These are phyloP conservation scores for Boechera divaricarpa DNA, from an alignment of 345 rosid species.

Conservation along the genomic window DNA sequence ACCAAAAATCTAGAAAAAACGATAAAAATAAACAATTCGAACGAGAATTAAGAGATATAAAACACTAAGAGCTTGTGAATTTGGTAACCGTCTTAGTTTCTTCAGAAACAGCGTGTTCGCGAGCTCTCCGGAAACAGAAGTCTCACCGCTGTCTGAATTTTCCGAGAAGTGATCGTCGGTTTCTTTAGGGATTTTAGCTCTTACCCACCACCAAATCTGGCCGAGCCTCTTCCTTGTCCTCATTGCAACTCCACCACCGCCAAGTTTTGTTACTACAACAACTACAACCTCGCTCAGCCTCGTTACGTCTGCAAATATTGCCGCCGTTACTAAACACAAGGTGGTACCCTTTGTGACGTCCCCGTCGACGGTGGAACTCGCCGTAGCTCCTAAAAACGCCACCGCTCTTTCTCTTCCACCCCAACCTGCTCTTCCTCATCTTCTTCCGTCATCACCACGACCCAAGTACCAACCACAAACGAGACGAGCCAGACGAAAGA, in stretches of 20 bases:
- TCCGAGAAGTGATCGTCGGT: no score
- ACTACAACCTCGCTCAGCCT: constrained; percentile 94
- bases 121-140: no score
- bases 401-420: constrained; percentile 47
- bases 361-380: constrained; percentile 93
- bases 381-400: constrained; percentile 53
- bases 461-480: constrained; percentile 35
- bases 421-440: constrained; percentile 53
- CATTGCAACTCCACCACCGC: constrained; percentile 88
- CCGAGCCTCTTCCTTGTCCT: constrained; percentile 86
- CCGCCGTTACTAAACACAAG: constrained; percentile 98
- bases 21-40: no score
- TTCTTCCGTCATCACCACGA: constrained; percentile 34
- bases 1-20: no score
- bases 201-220: constrained; percentile 65
- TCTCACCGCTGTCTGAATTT: no score
- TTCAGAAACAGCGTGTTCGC: no score
- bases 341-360: constrained; percentile 90
- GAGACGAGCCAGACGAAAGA: constrained; percentile 45
- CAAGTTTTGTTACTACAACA: constrained; percentile 95
- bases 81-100: no score
- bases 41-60: no score
- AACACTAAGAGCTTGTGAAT: no score
- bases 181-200: neutral
- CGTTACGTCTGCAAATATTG: constrained; percentile 95